A percentile compares a stretch with the other conserved stretches of the same genome.
phyloP scores from a whole-genome alignment of 2,329 filamentous ascomycete genomes.

The Trichoderma harzianum region DNA sequence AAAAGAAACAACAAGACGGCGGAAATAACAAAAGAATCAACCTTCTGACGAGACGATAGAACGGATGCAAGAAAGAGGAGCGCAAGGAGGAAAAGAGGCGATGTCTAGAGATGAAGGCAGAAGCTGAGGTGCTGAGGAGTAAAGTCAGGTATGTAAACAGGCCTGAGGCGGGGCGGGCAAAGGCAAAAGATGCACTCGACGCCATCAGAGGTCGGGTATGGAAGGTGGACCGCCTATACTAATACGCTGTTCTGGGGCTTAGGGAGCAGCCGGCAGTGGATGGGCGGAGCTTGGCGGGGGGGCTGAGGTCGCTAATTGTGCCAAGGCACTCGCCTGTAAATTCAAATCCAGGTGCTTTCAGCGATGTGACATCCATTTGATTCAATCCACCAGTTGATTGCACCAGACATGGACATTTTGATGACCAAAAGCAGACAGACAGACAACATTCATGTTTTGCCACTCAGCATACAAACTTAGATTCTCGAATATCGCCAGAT shows the following conservation, averaged over 20 bases:
- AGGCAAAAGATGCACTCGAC: not conserved
- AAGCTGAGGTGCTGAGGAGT: not conserved
- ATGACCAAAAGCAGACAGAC: not conserved
- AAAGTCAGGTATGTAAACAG: conserved; percentile 1
- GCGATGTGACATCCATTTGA: not conserved
- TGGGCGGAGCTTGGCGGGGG: conserved; percentile 1
- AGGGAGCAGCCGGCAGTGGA: not conserved
- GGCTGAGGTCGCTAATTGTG: conserved; percentile 10
- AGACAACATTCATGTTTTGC: not conserved
- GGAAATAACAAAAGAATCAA: not conserved
- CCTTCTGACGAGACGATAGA: conserved; percentile 6
- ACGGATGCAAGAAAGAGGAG: conserved; percentile 1
- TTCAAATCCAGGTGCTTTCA: not conserved
- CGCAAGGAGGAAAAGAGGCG: not conserved
- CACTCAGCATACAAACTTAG: not conserved
- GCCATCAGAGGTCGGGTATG: not conserved
- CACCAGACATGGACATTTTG: not conserved
- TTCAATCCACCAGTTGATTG: not conserved
- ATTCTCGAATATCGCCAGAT: not conserved
- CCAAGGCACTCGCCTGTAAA: conserved; percentile 10
- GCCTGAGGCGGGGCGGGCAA: not conserved
- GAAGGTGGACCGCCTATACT: not conserved
- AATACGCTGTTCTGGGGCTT: not conserved
- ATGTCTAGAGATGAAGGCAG: not conserved
- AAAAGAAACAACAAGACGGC: not conserved